Base-by-base conservation (phyloP, 352 stramenopile species). In the Elongisporangium anandrum region DNA sequence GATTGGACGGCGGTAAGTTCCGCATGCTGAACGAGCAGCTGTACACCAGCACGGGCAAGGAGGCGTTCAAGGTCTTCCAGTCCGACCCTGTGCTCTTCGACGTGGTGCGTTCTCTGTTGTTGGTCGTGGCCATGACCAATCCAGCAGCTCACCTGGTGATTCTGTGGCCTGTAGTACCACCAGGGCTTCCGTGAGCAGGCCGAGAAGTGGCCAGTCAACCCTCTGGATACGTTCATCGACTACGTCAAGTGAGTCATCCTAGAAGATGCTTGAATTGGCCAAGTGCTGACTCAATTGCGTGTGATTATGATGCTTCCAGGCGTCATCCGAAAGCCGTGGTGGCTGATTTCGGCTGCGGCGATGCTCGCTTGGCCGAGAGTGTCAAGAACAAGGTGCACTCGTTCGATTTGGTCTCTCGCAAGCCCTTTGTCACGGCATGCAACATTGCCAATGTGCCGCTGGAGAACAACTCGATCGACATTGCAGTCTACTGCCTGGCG, bases 21-120 rank as follows among this genome's bases (percentile, higher is more conserved):
- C 92, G 97, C 57, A 98, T 97, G 81, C 84, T 99, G 12, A 99
- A 99, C 66, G 97, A 99, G 74, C 88, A 98, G 68, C 70, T 99
- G 16, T 99, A 99, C 76, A 99, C 96, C 6, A 97, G 73, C 23
- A 92, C 91, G n/a, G 97, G 97, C 19, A 57, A 79, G 9, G 65
- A 85, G 39, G 83, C 96, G 2, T 98, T 98, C 63, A 65, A 84
- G 39, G 87, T 89, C 22, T 99, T 99, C 73, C 88, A 95, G 63
- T 56, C 74, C 26, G 86, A 99, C 63, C 97, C 97, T 8, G 82
- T 96, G 54, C 85, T 99, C 59, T 99, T 99, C 65, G 88, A 99
- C 57, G 82, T 90, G 60, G 76, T 86, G 53, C 48, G 69, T 71
- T 13, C 10, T 34, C 10, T 45, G 19, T 50, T 4, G 6, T 55